Evolutionary conservation across 208 protist genomes (phyloP).

Genomic region (Trypanosoma lewisi): DNA sequence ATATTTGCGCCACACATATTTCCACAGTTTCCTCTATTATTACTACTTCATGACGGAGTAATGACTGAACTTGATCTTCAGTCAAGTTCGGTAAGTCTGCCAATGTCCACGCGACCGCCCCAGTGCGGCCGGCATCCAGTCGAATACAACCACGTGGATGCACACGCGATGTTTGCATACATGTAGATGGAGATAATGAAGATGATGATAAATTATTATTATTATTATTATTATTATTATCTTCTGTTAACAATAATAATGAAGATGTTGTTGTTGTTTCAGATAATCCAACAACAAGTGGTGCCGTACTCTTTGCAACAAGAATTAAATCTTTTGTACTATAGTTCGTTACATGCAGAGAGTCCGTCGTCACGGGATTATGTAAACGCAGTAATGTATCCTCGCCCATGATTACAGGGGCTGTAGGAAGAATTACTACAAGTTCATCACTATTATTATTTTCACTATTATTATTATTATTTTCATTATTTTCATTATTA

Average conservation of each 20-base stretch:
- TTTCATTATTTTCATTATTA: no score
- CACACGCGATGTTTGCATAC: constrained; percentile 7
- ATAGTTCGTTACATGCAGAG: constrained; percentile 38
- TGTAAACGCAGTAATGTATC: constrained; percentile 35
- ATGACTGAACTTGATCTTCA: constrained; percentile 28
- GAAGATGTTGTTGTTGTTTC: no score
- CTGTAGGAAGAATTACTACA: constrained; percentile 31
- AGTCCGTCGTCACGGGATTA: constrained; percentile 21
- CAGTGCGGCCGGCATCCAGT: constrained; percentile 41
- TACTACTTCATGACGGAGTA: constrained; percentile 46
- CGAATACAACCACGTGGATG: constrained; percentile 39
- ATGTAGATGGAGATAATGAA: no score
- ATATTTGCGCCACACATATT: constrained; percentile 56
- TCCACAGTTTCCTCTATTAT: constrained; percentile 40
- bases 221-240: no score
- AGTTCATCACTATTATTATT: background rate
- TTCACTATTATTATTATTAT: background rate
- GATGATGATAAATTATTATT: no score
- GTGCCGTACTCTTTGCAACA: constrained; percentile 32
- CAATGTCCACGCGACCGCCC: constrained; percentile 52
- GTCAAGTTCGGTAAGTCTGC: constrained; percentile 39
- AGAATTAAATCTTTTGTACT: constrained; percentile 44
- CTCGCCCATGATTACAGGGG: constrained; percentile 36
- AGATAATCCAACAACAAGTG: constrained; percentile 35
- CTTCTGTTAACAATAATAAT: no score